These are phyloP conservation scores for Penicillium psychrosexuale DNA, from an alignment of 2,329 filamentous ascomycete genomes.

Conservation along the genomic window DNA sequence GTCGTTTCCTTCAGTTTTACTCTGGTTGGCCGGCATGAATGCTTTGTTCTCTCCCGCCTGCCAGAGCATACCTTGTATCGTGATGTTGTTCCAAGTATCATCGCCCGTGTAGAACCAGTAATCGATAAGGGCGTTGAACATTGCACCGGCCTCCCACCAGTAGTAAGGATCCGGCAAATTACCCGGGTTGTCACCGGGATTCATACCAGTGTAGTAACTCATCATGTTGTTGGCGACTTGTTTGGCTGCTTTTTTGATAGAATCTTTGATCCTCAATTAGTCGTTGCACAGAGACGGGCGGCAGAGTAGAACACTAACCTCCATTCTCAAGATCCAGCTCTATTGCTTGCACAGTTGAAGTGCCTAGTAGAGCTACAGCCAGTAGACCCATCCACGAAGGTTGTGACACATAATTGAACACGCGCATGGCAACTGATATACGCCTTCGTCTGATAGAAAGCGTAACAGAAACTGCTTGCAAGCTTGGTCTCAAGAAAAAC, in stretches of 20 bases:
- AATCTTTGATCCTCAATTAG: slow-evolving; percentile 31
- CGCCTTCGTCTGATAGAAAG: not conserved
- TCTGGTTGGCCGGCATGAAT: slow-evolving; percentile 45
- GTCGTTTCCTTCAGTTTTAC: slow-evolving; percentile 51
- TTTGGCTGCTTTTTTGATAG: slow-evolving; percentile 48
- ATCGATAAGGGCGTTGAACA: slow-evolving; percentile 43
- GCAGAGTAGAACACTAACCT: slow-evolving; percentile 2
- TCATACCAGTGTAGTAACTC: slow-evolving; percentile 49
- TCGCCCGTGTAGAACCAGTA: slow-evolving; percentile 47
- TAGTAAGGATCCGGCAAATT: slow-evolving; percentile 50
- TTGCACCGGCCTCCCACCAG: slow-evolving; percentile 47
- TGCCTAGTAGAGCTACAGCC: slow-evolving; percentile 14
- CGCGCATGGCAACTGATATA: slow-evolving; percentile 11
- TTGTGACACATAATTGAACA: slow-evolving; percentile 3
- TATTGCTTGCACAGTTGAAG: slow-evolving; percentile 15
- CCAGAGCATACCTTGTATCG: slow-evolving; percentile 36
- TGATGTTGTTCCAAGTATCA: slow-evolving; percentile 38
- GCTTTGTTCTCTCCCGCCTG: slow-evolving; percentile 38
- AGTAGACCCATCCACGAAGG: slow-evolving; percentile 21
- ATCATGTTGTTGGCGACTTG: slow-evolving; percentile 50
- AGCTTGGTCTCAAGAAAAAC: not conserved
- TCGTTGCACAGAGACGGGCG: not conserved
- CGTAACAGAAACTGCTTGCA: not conserved
- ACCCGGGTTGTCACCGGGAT: slow-evolving; percentile 50
- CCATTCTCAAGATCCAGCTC: slow-evolving; percentile 16